phyloP scores from a whole-genome alignment of 83 land plant species.

The Thuja plicata region DNA sequence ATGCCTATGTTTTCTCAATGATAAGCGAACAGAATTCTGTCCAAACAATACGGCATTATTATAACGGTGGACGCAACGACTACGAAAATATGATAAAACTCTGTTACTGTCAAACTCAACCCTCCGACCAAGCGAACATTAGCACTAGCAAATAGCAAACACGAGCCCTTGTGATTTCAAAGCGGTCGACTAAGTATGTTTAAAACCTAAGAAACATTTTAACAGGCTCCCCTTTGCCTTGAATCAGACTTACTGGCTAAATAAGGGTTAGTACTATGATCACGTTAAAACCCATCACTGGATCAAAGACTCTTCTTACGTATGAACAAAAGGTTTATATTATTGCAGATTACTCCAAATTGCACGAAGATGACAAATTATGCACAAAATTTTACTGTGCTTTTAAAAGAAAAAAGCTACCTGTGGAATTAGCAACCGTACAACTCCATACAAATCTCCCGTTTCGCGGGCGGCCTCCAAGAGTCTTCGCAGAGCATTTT shows the following conservation, averaged over 20 bases:
- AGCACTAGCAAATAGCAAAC: background rate
- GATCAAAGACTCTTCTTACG: background rate
- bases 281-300: background rate
- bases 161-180: background rate
- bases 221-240: background rate
- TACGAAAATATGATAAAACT: background rate
- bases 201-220: background rate
- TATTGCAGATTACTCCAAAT: background rate
- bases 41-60: background rate
- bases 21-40: background rate
- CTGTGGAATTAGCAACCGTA: background rate
- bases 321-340: background rate
- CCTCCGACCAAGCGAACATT: background rate
- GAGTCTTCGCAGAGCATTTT: background rate
- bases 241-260: background rate
- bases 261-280: background rate
- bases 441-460: slow-evolving; percentile 9
- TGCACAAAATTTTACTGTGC: background rate
- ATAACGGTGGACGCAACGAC: background rate
- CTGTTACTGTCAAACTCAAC: too few species aligned
- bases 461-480: background rate
- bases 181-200: background rate
- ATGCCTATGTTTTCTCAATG: background rate
- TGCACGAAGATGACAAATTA: background rate
- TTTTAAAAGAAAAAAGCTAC: background rate